Conservation (phyloP, 179 eudicot genomes). For the Silene coronaria region DNA sequence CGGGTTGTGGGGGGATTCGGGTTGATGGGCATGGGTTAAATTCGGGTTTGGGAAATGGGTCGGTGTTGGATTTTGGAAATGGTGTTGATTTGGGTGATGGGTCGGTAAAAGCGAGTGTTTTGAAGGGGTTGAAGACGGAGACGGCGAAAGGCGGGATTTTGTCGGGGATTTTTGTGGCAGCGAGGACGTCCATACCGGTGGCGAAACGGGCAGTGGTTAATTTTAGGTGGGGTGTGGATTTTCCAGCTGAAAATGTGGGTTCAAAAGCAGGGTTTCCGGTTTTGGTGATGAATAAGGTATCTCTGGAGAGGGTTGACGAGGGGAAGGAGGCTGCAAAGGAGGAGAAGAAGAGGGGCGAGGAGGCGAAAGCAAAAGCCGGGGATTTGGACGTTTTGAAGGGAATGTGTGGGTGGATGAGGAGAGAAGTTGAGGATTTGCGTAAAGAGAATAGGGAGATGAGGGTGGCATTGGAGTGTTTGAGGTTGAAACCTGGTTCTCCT, state of each 20-base stretch:
- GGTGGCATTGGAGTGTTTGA: conserved; percentile 47
- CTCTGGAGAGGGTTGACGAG: conserved; percentile 67
- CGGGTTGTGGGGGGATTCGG: background rate
- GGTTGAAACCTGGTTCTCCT: conserved; percentile 16
- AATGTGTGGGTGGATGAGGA: conserved; percentile 62
- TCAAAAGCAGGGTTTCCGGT: conserved; percentile 39
- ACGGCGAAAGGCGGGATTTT: conserved; percentile 26
- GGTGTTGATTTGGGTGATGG: conserved; percentile 33
- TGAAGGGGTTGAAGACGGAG: conserved; percentile 11
- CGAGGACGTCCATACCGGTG: conserved; percentile 63
- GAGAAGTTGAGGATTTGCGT: conserved; percentile 61
- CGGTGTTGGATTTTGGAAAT: conserved; percentile 26
- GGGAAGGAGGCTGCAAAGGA: conserved; percentile 32
- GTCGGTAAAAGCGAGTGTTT: conserved; percentile 19
- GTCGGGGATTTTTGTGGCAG: conserved; percentile 55
- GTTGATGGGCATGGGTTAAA: conserved; percentile 20
- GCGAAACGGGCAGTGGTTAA: conserved; percentile 46
- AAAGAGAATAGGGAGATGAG: conserved; percentile 63
- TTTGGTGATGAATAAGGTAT: conserved; percentile 68
- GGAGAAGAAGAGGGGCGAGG: conserved; percentile 24
- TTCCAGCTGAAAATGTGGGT: conserved; percentile 31
- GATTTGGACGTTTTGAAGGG: conserved; percentile 68
- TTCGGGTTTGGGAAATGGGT: conserved; percentile 27
- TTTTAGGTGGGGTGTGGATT: conserved; percentile 76
- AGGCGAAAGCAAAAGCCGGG: conserved; percentile 25